phyloP scores from a whole-genome alignment of 1,284 basidiomycete genomes.

The Sporisorium iseilematis-ciliati region DNA sequence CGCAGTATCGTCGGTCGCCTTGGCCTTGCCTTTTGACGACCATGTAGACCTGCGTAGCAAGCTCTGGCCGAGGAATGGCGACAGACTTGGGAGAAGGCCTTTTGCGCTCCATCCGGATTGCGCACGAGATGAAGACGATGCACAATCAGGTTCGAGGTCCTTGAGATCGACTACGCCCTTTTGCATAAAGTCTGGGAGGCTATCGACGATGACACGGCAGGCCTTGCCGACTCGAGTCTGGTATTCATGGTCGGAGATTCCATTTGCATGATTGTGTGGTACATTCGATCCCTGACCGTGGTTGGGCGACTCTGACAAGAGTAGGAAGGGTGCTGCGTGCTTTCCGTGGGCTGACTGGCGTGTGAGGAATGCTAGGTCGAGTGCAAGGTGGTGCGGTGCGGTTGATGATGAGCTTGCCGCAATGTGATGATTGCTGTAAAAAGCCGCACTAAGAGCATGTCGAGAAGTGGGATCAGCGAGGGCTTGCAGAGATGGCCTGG shows the following conservation, averaged over 20 bases:
- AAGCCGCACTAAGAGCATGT: neutral
- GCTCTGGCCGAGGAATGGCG: slow-evolving; percentile 44
- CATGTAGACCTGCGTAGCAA: slow-evolving; percentile 24
- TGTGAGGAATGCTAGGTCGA: neutral
- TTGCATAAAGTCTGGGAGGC: slow-evolving; percentile 51
- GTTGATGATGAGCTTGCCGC: neutral
- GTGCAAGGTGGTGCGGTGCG: neutral
- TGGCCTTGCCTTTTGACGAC: slow-evolving; percentile 18
- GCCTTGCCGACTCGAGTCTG: slow-evolving; percentile 52
- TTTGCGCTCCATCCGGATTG: slow-evolving; percentile 17
- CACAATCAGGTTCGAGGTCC: slow-evolving; percentile 27
- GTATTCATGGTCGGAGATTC: slow-evolving; percentile 55
- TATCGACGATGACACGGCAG: slow-evolving; percentile 45
- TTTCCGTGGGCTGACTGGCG: neutral
- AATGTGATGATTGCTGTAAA: slow-evolving; percentile 2
- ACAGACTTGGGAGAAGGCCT: slow-evolving; percentile 25
- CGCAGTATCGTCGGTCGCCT: neutral
- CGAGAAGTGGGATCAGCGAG: slow-evolving; percentile 3
- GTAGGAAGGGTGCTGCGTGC: neutral
- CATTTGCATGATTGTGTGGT: neutral
- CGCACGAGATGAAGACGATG: slow-evolving; percentile 1
- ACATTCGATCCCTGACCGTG: neutral
- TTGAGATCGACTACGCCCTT: slow-evolving; percentile 49
- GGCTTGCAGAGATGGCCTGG: slow-evolving; percentile 6
- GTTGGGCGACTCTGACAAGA: slow-evolving; percentile 8